Percentiles rank a stretch among this genome's conserved stretches.
Evolutionary conservation across 1,284 basidiomycete species (phyloP).

Genomic region (Puccinia horiana): DNA sequence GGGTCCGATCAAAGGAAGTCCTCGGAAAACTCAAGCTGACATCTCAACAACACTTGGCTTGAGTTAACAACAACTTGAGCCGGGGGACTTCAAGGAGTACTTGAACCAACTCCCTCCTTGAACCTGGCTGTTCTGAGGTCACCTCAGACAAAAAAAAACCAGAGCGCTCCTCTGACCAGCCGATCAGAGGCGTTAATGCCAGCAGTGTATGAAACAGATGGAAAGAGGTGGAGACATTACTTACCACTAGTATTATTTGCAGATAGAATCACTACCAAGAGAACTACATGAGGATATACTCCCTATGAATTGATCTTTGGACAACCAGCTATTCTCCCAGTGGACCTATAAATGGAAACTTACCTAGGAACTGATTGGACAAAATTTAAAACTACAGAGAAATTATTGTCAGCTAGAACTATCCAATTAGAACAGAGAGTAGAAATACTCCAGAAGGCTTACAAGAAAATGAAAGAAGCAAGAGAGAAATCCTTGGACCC

Average conservation of each 20-base stretch:
- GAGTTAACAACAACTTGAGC: no score
- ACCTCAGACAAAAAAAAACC: no score
- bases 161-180: not conserved
- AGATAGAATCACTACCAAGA: not conserved
- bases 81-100: no score
- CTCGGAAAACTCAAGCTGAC: no score
- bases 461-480: not conserved
- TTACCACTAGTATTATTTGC: constrained; percentile 11
- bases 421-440: not conserved
- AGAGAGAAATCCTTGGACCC: not conserved
- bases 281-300: not conserved
- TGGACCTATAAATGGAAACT: constrained; percentile 18
- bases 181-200: not conserved
- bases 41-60: no score
- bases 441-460: not conserved
- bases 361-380: not conserved
- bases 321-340: constrained; percentile 1
- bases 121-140: no score
- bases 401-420: not conserved
- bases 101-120: no score
- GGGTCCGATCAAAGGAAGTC: no score
- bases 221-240: constrained; percentile 1
- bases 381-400: not conserved
- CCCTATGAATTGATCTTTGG: constrained; percentile 25
- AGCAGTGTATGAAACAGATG: not conserved